Base-by-base conservation (phyloP, 768 basidiomycete genomes). In the Hirschioporus abietinus region DNA sequence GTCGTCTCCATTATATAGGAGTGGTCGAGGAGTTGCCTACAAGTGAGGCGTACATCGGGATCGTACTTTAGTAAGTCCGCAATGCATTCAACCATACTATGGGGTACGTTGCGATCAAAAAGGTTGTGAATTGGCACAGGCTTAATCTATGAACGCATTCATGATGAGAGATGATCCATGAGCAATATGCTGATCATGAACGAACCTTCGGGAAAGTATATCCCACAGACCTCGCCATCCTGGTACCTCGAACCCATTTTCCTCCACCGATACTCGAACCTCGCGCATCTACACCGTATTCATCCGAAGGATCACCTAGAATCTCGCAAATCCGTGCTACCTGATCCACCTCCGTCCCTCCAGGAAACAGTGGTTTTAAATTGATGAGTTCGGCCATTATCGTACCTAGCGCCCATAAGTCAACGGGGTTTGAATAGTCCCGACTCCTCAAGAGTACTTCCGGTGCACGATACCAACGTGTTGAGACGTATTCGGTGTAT, bases 401-500 rank as follows among this genome's bases (percentile, higher is more conserved):
- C 7, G 97, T 96, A 18, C 97, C 97, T 65, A 99, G 81, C 2
- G 97, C 97, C 97, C 97, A 99, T 92, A 99, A 95, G 73, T 99
- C 97, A 26, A 99, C 96, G 4, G 97, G 95, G 73, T 92, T 92
- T 10, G 94, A 96, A 74, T 99, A 99, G 76, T 98, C 92, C 66
- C 88, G 86, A 72, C 93, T 94, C 68, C 93, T 83, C 57, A 99
- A 84, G 34, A 99, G 82, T 20, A 99, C 95, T 76, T 99, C 97
- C 18, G 97, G 97, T 0, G 97, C 97, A 66, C 97, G 92, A 78
- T 99, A 99, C 97, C 97, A 99, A 57, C 97, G 85, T n/a, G 97
- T 99, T 24, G 95, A 92, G 52, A 99, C 97, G 74, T 99, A 99
- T 80, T 99, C 97, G 27, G 97, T 99, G 75, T 98, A 99, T 0